Evolutionary conservation across 306 rosid species (phyloP), one percentile per base, ranked within the genome.

Genomic region (Quercus rubra): DNA sequence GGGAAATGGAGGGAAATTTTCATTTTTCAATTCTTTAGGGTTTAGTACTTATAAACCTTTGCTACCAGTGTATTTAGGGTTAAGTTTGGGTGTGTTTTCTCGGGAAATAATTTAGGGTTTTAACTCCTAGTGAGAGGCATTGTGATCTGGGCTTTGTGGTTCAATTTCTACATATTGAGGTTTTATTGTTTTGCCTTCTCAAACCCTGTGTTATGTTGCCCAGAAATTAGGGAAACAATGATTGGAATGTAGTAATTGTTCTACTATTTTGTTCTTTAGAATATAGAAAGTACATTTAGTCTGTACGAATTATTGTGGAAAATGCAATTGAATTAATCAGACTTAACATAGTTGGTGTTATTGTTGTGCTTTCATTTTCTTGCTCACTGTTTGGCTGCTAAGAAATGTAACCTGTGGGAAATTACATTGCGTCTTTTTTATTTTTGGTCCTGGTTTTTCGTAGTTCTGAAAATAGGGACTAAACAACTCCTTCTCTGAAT

Each of bases 81-180:
- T 75, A 74, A 61, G 17, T 52, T 25, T 75, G 31, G 21, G 27
- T 46, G 76, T 31, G 74, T 75, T 77, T 73, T 56, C 11, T 25
- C 9, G 30, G 18, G 73, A 11, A 33, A 67, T 3, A 68, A 18
- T n/a, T 23, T 7, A 55, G 31, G 70, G 55, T 41, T 73, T 67
- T 41, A 41, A 63, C 54, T 55, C 20, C 52, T 58, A 25, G 55
- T 55, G 67, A 6, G 67, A 6, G 46, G 68, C 78, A 61, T 74
- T 9, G 33, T 56, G 74, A 52, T 73, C 73, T 63, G 25, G 4
- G 55, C 10, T 21, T 71, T 33, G 7, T 10, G 64, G 38, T 73
- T 76, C 72, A n/a, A 31, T 17, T 62, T 27, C 6, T 18, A 18
- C 21, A 4, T 11, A 49, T n/a, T 25, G 31, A 73, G 17, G 57